A percentile compares a stretch with the other conserved stretches of the same genome.
Evolutionary conservation across 176 grass and related monocot species (phyloP).

Genomic region (Olyra latifolia): DNA sequence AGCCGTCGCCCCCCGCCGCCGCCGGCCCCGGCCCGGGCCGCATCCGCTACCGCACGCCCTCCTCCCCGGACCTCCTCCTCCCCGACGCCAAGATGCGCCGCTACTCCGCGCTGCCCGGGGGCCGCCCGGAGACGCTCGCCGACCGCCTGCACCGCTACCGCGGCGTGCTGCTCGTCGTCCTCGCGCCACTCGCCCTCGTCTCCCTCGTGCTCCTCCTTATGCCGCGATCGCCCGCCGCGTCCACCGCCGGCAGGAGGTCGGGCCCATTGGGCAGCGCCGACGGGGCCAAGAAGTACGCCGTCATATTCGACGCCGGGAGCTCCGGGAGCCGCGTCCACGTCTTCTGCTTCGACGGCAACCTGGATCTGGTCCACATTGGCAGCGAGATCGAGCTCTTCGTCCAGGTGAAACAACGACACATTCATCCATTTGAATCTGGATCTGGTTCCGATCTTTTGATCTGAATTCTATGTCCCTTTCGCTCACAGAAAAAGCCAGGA

Average conservation of each 20-base stretch:
- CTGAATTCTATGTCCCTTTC: not conserved
- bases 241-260: slow-evolving; percentile 10
- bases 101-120: slow-evolving; percentile 43
- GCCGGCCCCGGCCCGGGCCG: slow-evolving; percentile 31
- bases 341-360: slow-evolving; percentile 82
- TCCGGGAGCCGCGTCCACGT: slow-evolving; percentile 98
- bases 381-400: slow-evolving; percentile 86
- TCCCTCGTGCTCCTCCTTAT: slow-evolving; percentile 77
- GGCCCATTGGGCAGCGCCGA: not conserved
- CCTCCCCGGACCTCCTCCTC: slow-evolving; percentile 55
- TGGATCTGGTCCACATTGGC: slow-evolving; percentile 82
- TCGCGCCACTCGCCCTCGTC: slow-evolving; percentile 65
- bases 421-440: slow-evolving; percentile 37
- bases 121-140: slow-evolving; percentile 45
- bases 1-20: slow-evolving; percentile 47
- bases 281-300: slow-evolving; percentile 63
- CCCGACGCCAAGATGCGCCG: slow-evolving; percentile 62
- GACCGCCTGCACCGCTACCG: slow-evolving; percentile 77
- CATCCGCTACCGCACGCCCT: slow-evolving; percentile 81
- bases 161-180: slow-evolving; percentile 70
- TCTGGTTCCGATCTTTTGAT: not conserved
- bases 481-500: slow-evolving; percentile 66
- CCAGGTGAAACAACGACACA: slow-evolving; percentile 41
- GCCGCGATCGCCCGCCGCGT: slow-evolving; percentile 38
- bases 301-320: slow-evolving; percentile 94